Conservation (phyloP, 2,329 filamentous ascomycete species). For the Penicillium nordicum region DNA sequence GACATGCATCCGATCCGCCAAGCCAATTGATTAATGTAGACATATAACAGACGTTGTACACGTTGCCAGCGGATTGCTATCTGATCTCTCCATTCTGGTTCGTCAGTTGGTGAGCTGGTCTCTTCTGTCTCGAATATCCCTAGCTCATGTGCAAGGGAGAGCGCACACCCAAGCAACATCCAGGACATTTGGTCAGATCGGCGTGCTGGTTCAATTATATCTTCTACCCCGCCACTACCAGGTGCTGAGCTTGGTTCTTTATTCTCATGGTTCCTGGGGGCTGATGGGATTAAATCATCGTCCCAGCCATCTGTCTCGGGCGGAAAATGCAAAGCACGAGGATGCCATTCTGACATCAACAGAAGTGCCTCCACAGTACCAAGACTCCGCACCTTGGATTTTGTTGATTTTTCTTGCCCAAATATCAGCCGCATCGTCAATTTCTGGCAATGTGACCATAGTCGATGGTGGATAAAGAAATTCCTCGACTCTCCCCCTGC, state of each 20-base stretch:
- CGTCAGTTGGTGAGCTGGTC: constrained; percentile 22
- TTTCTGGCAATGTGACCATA: constrained; percentile 55
- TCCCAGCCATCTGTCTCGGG: constrained; percentile 56
- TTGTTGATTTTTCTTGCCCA: constrained; percentile 52
- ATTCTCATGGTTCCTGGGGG: constrained; percentile 33
- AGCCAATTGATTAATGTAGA: constrained; percentile 52
- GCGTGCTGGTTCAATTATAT: constrained; percentile 54
- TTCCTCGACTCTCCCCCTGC: constrained; percentile 47
- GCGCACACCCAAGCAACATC: constrained; percentile 56
- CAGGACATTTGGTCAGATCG: constrained; percentile 59
- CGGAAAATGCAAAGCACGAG: constrained; percentile 53
- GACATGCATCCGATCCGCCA: constrained; percentile 52
- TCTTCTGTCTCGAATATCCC: constrained; percentile 49
- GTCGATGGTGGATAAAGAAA: constrained; percentile 52
- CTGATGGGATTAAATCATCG: constrained; percentile 48
- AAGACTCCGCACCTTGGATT: constrained; percentile 48
- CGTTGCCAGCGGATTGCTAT: constrained; percentile 34
- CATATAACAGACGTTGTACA: constrained; percentile 41
- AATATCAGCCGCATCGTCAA: constrained; percentile 53
- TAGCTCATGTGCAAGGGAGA: constrained; percentile 53
- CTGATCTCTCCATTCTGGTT: constrained; percentile 29
- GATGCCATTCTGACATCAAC: constrained; percentile 57
- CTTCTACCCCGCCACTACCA: constrained; percentile 49
- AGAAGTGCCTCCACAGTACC: constrained; percentile 54
- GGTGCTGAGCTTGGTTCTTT: constrained; percentile 26